These are phyloP conservation scores for Dipodascus albidus DNA, from an alignment of 805 yeast species.

Conservation along the genomic window DNA sequence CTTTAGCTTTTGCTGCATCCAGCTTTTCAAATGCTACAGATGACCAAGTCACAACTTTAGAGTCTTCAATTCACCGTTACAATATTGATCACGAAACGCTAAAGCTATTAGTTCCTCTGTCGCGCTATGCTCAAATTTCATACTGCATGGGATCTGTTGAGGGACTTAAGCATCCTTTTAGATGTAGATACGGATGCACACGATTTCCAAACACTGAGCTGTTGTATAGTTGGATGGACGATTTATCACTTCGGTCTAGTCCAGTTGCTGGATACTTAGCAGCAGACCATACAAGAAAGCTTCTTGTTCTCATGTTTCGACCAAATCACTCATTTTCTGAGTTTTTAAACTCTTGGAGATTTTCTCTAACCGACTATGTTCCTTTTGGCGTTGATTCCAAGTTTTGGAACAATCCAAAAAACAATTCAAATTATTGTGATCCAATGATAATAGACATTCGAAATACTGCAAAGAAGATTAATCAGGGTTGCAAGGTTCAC, in stretches of 20 bases:
- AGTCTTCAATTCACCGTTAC: not conserved
- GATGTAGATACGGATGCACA: not conserved
- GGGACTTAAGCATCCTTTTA: not conserved
- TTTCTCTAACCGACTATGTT: not conserved
- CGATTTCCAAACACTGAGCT: not conserved
- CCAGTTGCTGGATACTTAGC: not conserved
- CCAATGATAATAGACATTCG: not conserved
- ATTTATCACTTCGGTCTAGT: not conserved
- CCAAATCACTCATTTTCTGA: not conserved
- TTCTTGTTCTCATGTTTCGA: not conserved
- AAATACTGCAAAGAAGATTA: not conserved
- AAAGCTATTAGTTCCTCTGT: not conserved
- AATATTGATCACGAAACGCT: conserved; percentile 1
- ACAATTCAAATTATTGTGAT: not conserved
- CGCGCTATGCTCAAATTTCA: not conserved
- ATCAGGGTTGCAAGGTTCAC: not conserved
- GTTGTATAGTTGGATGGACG: not conserved
- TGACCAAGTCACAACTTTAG: not conserved
- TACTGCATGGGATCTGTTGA: not conserved
- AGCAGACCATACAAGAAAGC: not conserved
- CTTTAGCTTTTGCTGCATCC: not conserved
- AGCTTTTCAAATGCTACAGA: not conserved
- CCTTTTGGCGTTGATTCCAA: not conserved
- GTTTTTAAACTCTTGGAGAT: not conserved
- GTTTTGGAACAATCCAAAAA: not conserved